A percentile compares a stretch with the other conserved stretches of the same genome.
Conservation (phyloP, 2,329 filamentous ascomycete species). For the Chaetomiaceae sp. region DNA sequence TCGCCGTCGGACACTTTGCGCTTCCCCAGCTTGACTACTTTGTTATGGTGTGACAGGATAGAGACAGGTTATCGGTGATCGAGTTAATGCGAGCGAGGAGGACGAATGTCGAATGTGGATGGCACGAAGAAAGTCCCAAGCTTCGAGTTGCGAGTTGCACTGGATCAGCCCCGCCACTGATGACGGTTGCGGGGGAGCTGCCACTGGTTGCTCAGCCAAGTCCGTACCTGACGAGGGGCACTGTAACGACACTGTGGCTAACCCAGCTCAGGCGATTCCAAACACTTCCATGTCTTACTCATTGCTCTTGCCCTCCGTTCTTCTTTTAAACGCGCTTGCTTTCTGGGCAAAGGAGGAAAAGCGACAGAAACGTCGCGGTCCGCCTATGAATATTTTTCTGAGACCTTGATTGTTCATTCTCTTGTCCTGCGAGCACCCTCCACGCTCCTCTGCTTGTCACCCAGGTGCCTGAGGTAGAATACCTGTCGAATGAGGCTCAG, state of each 20-base stretch:
- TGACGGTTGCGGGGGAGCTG: constrained; percentile 9
- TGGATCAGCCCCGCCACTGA: constrained; percentile 16
- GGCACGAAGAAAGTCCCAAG: not conserved
- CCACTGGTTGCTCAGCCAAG: constrained; percentile 4
- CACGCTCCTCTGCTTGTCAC: too few species aligned
- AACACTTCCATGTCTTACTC: too few species aligned
- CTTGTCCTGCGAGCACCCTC: too few species aligned
- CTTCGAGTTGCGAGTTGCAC: not conserved
- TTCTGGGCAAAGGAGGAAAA: too few species aligned
- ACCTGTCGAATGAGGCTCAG: too few species aligned
- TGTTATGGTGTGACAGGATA: not conserved
- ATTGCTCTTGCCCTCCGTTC: too few species aligned
- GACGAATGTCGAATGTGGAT: not conserved
- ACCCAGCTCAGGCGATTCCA: not conserved
- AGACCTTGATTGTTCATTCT: too few species aligned
- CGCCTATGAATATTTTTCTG: too few species aligned
- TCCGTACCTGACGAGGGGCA: constrained; percentile 1
- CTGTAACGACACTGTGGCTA: not conserved
- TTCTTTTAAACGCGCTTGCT: too few species aligned
- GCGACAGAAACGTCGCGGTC: too few species aligned
- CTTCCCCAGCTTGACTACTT: constrained; percentile 54
- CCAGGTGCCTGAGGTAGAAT: too few species aligned
- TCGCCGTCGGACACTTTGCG: constrained; percentile 60
- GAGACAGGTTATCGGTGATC: constrained; percentile 4
- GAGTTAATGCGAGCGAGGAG: not conserved